These are phyloP conservation scores for Gillenia trifoliata DNA, from an alignment of 306 rosid species.

Conservation along the genomic window DNA sequence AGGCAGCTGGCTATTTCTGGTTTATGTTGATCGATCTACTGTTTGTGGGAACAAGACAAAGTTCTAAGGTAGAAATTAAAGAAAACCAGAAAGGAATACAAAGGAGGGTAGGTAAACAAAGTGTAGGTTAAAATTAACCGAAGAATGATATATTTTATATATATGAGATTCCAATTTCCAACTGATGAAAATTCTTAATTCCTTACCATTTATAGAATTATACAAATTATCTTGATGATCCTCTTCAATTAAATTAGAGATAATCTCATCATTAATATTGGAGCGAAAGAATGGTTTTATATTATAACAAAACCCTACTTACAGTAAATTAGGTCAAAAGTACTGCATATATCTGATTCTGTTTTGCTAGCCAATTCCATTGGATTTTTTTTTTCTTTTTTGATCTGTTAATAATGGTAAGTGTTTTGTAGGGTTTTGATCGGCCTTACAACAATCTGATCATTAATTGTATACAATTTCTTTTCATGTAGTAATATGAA, in stretches of 20 bases:
- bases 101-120: not conserved
- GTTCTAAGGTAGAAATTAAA: not conserved
- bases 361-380: not conserved
- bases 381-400: not conserved
- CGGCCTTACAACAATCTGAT: not conserved
- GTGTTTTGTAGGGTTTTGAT: not conserved
- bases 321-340: not conserved
- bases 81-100: not conserved
- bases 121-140: not conserved
- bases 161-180: no score
- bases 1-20: not conserved
- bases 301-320: not conserved
- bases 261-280: no score
- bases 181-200: not conserved
- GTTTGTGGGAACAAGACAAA: not conserved
- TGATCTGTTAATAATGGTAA: not conserved
- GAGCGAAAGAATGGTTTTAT: no score
- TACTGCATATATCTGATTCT: not conserved
- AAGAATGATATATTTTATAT: no score
- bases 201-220: not conserved
- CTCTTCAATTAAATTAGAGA: no score
- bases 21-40: not conserved
- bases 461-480: not conserved
- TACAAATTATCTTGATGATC: no score
- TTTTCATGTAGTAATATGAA: not conserved